Percentiles rank a stretch among this genome's conserved stretches.
Evolutionary conservation across 1,284 basidiomycete species (phyloP).

Genomic region (Apiotrichum gracile): DNA sequence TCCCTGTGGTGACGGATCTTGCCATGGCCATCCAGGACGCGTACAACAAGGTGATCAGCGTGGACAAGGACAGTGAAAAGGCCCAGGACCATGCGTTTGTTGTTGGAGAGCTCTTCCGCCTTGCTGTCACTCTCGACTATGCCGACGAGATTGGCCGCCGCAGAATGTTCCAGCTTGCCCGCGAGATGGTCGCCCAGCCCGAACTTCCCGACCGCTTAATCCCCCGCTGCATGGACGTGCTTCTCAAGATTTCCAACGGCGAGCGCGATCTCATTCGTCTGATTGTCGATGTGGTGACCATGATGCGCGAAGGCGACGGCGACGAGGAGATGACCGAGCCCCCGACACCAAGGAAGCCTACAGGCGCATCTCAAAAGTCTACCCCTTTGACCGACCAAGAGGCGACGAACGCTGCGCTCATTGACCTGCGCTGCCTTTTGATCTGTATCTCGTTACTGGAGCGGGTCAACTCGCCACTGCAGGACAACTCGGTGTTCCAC

Average conservation of each 20-base stretch:
- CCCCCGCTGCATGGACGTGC: slow-evolving; percentile 75
- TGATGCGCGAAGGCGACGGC: slow-evolving; percentile 58
- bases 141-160: slow-evolving; percentile 89
- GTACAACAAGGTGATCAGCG: slow-evolving; percentile 58
- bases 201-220: slow-evolving; percentile 72
- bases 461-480: slow-evolving; percentile 82
- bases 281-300: slow-evolving; percentile 87
- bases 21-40: slow-evolving; percentile 77
- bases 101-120: slow-evolving; percentile 71
- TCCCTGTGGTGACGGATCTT: slow-evolving; percentile 85
- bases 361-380: background rate
- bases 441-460: slow-evolving; percentile 88
- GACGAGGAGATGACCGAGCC: slow-evolving; percentile 41
- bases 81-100: slow-evolving; percentile 57
- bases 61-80: slow-evolving; percentile 55
- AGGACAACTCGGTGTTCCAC: slow-evolving; percentile 89
- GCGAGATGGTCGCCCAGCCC: slow-evolving; percentile 81
- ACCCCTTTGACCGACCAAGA: slow-evolving; percentile 31
- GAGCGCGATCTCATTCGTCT: slow-evolving; percentile 90
- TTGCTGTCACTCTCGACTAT: slow-evolving; percentile 82
- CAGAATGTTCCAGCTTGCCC: slow-evolving; percentile 82
- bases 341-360: background rate
- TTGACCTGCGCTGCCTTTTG: slow-evolving; percentile 76
- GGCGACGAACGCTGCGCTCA: slow-evolving; percentile 54
- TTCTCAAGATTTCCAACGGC: slow-evolving; percentile 73